Base-by-base conservation (phyloP, 371 early-diverging fungal genomes). In the Apophysomyces ossiformis region DNA sequence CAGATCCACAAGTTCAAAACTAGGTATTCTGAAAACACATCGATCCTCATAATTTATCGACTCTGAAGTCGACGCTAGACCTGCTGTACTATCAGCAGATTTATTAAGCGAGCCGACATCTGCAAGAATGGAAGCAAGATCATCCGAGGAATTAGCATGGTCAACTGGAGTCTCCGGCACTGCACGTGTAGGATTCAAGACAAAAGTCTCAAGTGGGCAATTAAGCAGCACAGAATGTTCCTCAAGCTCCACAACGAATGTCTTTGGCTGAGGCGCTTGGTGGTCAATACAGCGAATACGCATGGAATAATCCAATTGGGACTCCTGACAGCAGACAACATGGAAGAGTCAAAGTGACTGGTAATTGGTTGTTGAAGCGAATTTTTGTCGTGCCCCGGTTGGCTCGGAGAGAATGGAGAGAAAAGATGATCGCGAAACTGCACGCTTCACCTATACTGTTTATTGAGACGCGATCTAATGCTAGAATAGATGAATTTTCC, bases 1-100 rank as follows among this genome's bases (percentile, higher is more conserved):
- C 39, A 87, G 68, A 68, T 88, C 85, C 1, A 90, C 76, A 4
- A 82, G 69, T 44, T 76, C 75, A 61, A 89, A 78, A 38, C 85
- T 84, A 7, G 84, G 79, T 26, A 76, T 74, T 37, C 84, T 71
- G 72, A 86, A 88, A 46, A 85, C 71, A 61, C 66, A 66, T 2
- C 43, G 65, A 37, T 68, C 70, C 36, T 73, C 71, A 54, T 69
- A 63, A 13, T 66, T 66, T 16, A 68, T 58, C 1, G 62, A 35
- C n/a, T 46, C 60, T 61, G 58, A 39, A 11, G 47, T 18, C 54
- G 50, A n/a, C 2, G 37, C 21, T 50, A 21, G 7, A 50, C 9
- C 16, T 7, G 43, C 43, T 60, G 8, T 35, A 18, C 21, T 26
- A 32, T 7, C 8, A 12, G 13, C 26, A 7, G 46, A 41, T n/a